Evolutionary conservation across 1,284 basidiomycete genomes (phyloP).

Genomic region (Erythrobasidium hasegawianum): DNA sequence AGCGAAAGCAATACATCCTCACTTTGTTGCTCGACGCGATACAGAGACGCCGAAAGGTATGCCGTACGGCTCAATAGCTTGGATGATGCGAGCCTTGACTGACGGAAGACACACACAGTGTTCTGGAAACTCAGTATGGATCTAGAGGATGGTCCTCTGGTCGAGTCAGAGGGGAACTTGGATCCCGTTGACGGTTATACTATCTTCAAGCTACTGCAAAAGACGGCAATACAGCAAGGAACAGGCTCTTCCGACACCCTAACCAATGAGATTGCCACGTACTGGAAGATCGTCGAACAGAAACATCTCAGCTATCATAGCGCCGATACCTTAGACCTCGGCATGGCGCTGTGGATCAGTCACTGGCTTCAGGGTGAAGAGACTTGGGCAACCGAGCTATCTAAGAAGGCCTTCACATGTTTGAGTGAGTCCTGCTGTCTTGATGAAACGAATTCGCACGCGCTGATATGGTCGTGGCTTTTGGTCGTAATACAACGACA

Average conservation of each 20-base stretch:
- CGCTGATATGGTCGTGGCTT: too few relatives aligned
- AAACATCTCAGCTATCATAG: slow-evolving; percentile 40
- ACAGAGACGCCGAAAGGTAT: slow-evolving; percentile 41
- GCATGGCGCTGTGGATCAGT: slow-evolving; percentile 47
- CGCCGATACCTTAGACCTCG: slow-evolving; percentile 46
- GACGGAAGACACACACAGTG: not conserved
- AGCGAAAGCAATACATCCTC: slow-evolving; percentile 45
- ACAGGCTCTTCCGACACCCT: slow-evolving; percentile 30
- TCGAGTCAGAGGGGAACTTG: slow-evolving; percentile 46
- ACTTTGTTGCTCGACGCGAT: slow-evolving; percentile 42
- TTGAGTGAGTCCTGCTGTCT: slow-evolving; percentile 39
- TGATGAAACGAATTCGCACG: too few relatives aligned
- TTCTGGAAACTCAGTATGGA: slow-evolving; percentile 15
- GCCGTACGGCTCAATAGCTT: too few relatives aligned
- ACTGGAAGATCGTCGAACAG: slow-evolving; percentile 6
- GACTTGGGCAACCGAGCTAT: slow-evolving; percentile 41
- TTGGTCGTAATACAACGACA: slow-evolving; percentile 23
- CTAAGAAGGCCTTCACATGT: slow-evolving; percentile 9
- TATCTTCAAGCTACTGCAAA: slow-evolving; percentile 45
- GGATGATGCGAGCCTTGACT: too few relatives aligned
- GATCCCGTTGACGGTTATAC: slow-evolving; percentile 47
- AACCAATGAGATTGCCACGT: slow-evolving; percentile 28
- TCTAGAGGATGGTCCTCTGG: slow-evolving; percentile 36
- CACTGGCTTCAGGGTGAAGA: slow-evolving; percentile 45
- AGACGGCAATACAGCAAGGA: slow-evolving; percentile 28